phyloP scores from a whole-genome alignment of 2,329 filamentous ascomycete genomes.

The Aspergillus melleus region DNA sequence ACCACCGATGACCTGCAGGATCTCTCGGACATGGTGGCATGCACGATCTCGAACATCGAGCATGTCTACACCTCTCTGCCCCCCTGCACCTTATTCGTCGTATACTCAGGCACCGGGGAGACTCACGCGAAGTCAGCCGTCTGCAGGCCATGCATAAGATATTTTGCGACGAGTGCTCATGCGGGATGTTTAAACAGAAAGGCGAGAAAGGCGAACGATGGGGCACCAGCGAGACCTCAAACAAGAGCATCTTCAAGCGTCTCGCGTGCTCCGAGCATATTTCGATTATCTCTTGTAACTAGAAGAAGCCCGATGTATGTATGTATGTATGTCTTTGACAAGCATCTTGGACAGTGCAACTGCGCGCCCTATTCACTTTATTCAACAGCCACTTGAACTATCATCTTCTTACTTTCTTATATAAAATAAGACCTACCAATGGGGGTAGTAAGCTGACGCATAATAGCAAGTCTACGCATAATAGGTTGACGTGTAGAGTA shows the following conservation, averaged over 20 bases:
- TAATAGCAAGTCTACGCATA: no score
- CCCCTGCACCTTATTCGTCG: conserved; percentile 59
- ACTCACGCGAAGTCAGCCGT: conserved; percentile 57
- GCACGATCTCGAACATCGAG: conserved; percentile 53
- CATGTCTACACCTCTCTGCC: conserved; percentile 56
- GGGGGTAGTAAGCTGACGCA: no score
- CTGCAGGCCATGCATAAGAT: conserved; percentile 57
- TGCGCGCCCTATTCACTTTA: no score
- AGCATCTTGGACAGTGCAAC: no score
- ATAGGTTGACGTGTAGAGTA: no score
- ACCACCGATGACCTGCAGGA: conserved; percentile 11
- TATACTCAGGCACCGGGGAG: conserved; percentile 67
- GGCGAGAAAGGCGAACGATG: conserved; percentile 88
- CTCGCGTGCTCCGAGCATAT: conserved; percentile 56
- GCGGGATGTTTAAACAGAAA: conserved; percentile 70
- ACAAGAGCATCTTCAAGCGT: conserved; percentile 87
- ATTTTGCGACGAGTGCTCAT: conserved; percentile 54
- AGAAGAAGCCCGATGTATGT: no score
- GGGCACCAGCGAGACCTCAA: conserved; percentile 75
- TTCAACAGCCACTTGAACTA: no score
- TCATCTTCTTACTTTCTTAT: no score
- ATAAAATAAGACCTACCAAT: no score
- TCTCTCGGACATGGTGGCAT: conserved; percentile 49
- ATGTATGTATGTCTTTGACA: no score
- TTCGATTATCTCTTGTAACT: no score